Base-by-base conservation (phyloP, 345 rosid species). In the Acer campestre region DNA sequence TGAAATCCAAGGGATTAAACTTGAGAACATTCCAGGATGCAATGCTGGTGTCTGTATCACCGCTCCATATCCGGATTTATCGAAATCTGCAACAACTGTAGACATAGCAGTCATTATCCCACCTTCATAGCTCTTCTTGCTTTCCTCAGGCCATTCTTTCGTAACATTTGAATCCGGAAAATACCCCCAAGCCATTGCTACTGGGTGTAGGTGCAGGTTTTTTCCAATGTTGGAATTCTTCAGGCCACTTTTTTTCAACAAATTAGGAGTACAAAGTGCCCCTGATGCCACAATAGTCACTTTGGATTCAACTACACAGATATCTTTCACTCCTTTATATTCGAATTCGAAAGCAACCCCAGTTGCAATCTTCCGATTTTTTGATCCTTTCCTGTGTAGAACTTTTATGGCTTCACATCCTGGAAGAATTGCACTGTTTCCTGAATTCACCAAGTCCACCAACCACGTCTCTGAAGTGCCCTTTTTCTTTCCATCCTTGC, bases 41-140 rank as follows among this genome's bases (percentile, higher is more conserved):
- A 94, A 72, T 17, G 96, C 56, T 2, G 97, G 98, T 4, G 98
- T 94, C 55, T 92, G 94, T 18, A 94, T 85, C 59, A 94, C 81
- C 2, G 90, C 87, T 13, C 94, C 95, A 48, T 92, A 90, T 18
- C 90, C 89, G 1, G 89, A 82, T 73, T 80, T 59, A 20, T 80
- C 76, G 1, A 70, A 68, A 11, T 87, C 80, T 6, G 83, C 85
- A 2, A 65, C 82, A 22, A 85, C 82, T 1, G 86, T 80, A 12
- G 95, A 91, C 97, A 94, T 94, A 1, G 93, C 89, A 7, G 98
- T 94, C 96, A 94, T 90, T 70, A 90, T 94, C 12, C 92, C 94
- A 65, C 98, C 98, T 58, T 92, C 89, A 16, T 90, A 92, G 86
- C 96, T 89, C 78, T 77, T 89, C 74, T 92, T 89, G 55, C 70